A percentile compares a stretch with the other conserved stretches of the same genome.
These are phyloP conservation scores for Lobosporangium transversale DNA, from an alignment of 192 early-diverging fungal species.

Conservation along the genomic window DNA sequence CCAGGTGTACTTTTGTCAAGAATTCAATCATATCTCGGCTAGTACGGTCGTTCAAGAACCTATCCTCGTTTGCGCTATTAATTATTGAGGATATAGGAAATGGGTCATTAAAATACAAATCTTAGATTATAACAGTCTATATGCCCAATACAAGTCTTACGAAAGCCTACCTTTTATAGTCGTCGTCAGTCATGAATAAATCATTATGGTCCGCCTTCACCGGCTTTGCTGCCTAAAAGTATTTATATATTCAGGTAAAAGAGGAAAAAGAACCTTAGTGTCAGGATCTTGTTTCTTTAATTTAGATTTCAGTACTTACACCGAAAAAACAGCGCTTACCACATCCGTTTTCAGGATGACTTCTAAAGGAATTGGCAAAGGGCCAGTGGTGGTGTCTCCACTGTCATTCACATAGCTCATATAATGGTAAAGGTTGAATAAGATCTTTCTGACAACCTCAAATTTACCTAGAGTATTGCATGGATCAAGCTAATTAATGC, in stretches of 20 bases:
- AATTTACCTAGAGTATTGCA: constrained; percentile 60
- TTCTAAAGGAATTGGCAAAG: constrained; percentile 73
- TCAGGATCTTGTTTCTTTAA: too few relatives aligned
- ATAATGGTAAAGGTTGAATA: constrained; percentile 72
- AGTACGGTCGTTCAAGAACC: constrained; percentile 41
- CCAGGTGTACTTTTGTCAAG: constrained; percentile 64
- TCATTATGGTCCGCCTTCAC: constrained; percentile 57
- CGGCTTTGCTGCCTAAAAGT: constrained; percentile 45
- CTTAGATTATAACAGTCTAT: too few relatives aligned
- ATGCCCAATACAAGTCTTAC: neutral
- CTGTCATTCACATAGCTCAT: constrained; percentile 65
- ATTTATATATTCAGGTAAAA: neutral
- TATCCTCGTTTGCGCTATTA: constrained; percentile 36
- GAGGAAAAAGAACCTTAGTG: too few relatives aligned
- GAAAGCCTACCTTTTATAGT: constrained; percentile 39
- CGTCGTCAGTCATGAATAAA: constrained; percentile 66
- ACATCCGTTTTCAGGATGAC: constrained; percentile 63
- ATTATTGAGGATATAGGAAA: neutral
- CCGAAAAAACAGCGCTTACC: too few relatives aligned
- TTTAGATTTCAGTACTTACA: too few relatives aligned
- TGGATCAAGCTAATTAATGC: neutral
- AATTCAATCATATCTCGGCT: constrained; percentile 60
- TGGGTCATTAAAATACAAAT: neutral
- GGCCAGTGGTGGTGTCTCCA: constrained; percentile 55
- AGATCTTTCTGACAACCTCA: constrained; percentile 70